Conservation (phyloP, 805 yeast species). For the Metschnikowia cerradonensis region DNA sequence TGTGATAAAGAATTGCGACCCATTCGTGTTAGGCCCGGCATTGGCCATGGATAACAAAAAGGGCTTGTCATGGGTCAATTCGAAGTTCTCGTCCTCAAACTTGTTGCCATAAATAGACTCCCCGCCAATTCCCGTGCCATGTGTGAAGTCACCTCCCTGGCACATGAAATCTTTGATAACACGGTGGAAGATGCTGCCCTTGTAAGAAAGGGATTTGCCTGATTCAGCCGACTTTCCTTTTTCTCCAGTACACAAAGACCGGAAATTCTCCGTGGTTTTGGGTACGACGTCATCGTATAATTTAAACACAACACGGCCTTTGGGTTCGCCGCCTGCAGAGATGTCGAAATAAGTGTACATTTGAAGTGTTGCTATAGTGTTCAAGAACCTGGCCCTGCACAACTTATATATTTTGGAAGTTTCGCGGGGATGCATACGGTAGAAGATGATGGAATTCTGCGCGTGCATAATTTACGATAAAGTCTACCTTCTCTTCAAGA, state of each 20-base stretch:
- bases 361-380: not conserved
- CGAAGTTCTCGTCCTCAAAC: slow-evolving; percentile 88
- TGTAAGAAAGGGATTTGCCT: slow-evolving; percentile 69
- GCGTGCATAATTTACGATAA: slow-evolving; percentile 1
- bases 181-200: slow-evolving; percentile 89
- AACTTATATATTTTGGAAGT: not conserved
- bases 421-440: slow-evolving; percentile 3
- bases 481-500: not conserved
- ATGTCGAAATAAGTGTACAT: slow-evolving; percentile 68
- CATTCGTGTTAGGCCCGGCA: slow-evolving; percentile 97
- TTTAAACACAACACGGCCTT: slow-evolving; percentile 79
- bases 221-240: slow-evolving; percentile 53
- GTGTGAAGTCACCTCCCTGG: slow-evolving; percentile 81
- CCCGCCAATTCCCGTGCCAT: slow-evolving; percentile 92
- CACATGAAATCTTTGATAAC: slow-evolving; percentile 87
- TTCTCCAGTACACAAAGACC: slow-evolving; percentile 86
- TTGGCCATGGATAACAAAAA: slow-evolving; percentile 96
- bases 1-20: slow-evolving; percentile 95
- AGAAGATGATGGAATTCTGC: slow-evolving; percentile 4
- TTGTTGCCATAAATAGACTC: slow-evolving; percentile 77
- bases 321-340: slow-evolving; percentile 60
- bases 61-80: slow-evolving; percentile 71
- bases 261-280: slow-evolving; percentile 84
- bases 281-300: slow-evolving; percentile 73
- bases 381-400: not conserved